Base-by-base conservation (phyloP, 1,139 yeast genomes). In the Yamadazyma aaseri region DNA sequence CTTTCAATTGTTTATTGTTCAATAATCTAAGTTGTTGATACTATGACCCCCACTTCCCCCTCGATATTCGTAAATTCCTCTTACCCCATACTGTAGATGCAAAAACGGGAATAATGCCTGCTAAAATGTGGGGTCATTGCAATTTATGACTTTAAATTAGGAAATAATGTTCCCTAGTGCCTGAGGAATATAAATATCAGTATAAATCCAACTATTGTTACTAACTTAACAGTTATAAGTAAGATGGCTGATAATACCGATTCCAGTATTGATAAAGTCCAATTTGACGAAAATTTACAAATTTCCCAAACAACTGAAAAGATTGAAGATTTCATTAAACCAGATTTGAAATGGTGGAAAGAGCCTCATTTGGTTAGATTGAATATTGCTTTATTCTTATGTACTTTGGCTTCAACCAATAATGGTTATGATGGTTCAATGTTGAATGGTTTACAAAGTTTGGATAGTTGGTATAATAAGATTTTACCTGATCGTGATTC, bases 351-450 rank as follows among this genome's bases (percentile, higher is more conserved):
- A 14, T 53, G 53, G 53, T 51, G 40, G 33, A 45, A 41, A 16
- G 59, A 60, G 23, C 53, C 61, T 8, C 67, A 72, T 40, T 50
- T 74, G 32, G 41, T 59, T 5, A 40, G 45, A 26, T 58, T 74
- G 39, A 67, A 69, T 41, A 33, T 57, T 20, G 43, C 62, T 14
- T 47, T 73, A 13, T 52, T 71, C 14, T 48, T 68, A 22, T 59
- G 71, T 21, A 58, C 75, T 22, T 50, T 73, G 23, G 56, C 75
- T 9, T 65, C 76, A 16, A 67, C 77, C 20, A 70, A 66, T 42
- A 66, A 63, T 29, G 80, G 81, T 17, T 75, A 63, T 41, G 81
- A 75, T 53, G 75, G 76, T 28, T 65, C 74, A 4, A 56, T 74
- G 58, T 53, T 74, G 53, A 75, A 74, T 45, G 77, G 76, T 28